phyloP scores from a whole-genome alignment of 257 asterid genomes.

The Solanum dulcamara region DNA sequence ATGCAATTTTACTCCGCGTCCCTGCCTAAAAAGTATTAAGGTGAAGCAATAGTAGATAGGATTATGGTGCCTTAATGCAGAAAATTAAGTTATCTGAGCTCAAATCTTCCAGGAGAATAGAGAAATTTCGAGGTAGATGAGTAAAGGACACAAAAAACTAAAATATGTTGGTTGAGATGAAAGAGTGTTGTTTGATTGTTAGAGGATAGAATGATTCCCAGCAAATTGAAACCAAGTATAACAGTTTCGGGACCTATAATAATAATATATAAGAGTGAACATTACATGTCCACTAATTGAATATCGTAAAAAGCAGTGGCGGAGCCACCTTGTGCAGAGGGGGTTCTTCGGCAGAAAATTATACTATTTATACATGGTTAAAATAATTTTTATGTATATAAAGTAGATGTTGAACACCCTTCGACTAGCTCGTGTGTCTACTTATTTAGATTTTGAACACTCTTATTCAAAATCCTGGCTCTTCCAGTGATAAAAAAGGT shows the following conservation, averaged over 20 bases:
- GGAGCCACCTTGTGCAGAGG: too few relatives aligned
- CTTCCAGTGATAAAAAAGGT: too few relatives aligned
- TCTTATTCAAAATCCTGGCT: too few relatives aligned
- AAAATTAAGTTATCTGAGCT: not conserved
- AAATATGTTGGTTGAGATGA: not conserved
- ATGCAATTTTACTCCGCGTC: not conserved
- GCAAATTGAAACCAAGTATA: not conserved
- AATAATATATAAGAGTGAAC: not conserved
- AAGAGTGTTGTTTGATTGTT: not conserved
- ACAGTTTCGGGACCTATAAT: not conserved
- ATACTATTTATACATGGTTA: too few relatives aligned
- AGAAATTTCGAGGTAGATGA: not conserved
- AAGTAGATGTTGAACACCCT: too few relatives aligned
- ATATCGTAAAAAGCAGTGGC: not conserved
- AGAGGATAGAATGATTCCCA: not conserved
- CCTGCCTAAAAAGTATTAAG: not conserved
- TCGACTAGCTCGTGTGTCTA: too few relatives aligned
- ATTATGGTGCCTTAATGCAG: not conserved
- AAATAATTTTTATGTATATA: too few relatives aligned
- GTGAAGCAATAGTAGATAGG: not conserved
- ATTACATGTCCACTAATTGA: not conserved
- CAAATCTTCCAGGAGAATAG: not conserved
- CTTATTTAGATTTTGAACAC: too few relatives aligned
- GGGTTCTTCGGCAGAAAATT: too few relatives aligned
- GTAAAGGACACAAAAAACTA: not conserved